phyloP scores from a whole-genome alignment of 495 filamentous ascomycete species.

The Hyaloscypha finlandica region DNA sequence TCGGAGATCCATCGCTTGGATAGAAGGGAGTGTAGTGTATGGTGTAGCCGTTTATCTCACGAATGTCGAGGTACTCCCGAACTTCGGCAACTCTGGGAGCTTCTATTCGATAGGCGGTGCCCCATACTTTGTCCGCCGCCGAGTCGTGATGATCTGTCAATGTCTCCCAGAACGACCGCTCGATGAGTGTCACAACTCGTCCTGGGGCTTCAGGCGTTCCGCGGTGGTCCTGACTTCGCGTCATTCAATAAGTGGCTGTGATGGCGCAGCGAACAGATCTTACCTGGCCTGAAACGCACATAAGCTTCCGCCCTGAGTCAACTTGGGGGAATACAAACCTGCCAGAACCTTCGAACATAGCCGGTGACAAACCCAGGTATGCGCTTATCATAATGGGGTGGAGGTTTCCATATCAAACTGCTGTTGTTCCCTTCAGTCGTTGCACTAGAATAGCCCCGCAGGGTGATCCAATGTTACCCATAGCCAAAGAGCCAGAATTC shows the following conservation, averaged over 20 bases:
- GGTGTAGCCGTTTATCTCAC: constrained; percentile 95
- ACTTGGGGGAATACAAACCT: constrained; percentile 57
- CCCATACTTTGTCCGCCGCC: constrained; percentile 74
- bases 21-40: constrained; percentile 87
- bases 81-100: constrained; percentile 74
- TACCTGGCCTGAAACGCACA: constrained; percentile 37
- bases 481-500: constrained; percentile 94
- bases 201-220: constrained; percentile 86
- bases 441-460: neutral
- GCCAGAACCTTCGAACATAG: constrained; percentile 97
- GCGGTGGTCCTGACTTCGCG: constrained; percentile 75
- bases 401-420: constrained; percentile 98
- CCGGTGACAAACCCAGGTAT: constrained; percentile 90
- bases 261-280: neutral
- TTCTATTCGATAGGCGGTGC: constrained; percentile 88
- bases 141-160: constrained; percentile 68
- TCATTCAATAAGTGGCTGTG: constrained; percentile 24
- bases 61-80: constrained; percentile 87
- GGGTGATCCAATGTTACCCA: constrained; percentile 57
- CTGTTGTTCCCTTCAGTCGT: constrained; percentile 43
- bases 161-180: constrained; percentile 75
- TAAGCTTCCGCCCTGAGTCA: constrained; percentile 8
- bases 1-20: constrained; percentile 48
- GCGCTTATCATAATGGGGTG: constrained; percentile 89
- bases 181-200: constrained; percentile 91